Conservation (phyloP, 495 filamentous ascomycete genomes). For the Xylaria nigripes region DNA sequence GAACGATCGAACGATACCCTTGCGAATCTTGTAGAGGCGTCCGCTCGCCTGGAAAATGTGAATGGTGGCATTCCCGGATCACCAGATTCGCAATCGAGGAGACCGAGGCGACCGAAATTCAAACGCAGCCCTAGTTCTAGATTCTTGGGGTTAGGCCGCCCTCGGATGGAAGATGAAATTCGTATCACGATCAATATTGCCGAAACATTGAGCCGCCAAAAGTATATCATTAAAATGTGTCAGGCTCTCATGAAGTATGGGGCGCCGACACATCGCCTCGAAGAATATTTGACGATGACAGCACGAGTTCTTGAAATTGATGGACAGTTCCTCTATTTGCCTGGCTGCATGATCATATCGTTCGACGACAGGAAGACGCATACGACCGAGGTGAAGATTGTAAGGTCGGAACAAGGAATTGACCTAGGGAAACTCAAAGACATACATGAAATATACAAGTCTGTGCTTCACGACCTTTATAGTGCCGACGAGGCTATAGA, state of each 20-base stretch:
- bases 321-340: constrained; percentile 85
- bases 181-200: constrained; percentile 84
- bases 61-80: constrained; percentile 28
- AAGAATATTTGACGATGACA: constrained; percentile 84
- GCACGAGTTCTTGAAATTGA: constrained; percentile 83
- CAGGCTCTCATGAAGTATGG: constrained; percentile 79
- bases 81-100: constrained; percentile 17
- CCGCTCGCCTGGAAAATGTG: constrained; percentile 40
- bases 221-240: constrained; percentile 78
- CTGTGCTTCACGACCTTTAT: constrained; percentile 82
- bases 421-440: constrained; percentile 80
- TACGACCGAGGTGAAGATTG: constrained; percentile 87
- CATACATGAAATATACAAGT: constrained; percentile 84
- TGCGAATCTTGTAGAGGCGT: constrained; percentile 50
- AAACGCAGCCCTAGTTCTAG: constrained; percentile 29
- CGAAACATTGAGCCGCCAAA: constrained; percentile 72
- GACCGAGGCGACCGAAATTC: constrained; percentile 34
- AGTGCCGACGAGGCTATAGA: constrained; percentile 75
- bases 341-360: constrained; percentile 90
- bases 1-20: constrained; percentile 41
- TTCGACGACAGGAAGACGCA: constrained; percentile 87
- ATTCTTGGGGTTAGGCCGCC: constrained; percentile 33
- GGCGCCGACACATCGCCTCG: constrained; percentile 67
- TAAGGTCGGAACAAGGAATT: constrained; percentile 66
- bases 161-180: constrained; percentile 54